phyloP scores from a whole-genome alignment of 805 yeast species.

The Saturnispora gosingensis region DNA sequence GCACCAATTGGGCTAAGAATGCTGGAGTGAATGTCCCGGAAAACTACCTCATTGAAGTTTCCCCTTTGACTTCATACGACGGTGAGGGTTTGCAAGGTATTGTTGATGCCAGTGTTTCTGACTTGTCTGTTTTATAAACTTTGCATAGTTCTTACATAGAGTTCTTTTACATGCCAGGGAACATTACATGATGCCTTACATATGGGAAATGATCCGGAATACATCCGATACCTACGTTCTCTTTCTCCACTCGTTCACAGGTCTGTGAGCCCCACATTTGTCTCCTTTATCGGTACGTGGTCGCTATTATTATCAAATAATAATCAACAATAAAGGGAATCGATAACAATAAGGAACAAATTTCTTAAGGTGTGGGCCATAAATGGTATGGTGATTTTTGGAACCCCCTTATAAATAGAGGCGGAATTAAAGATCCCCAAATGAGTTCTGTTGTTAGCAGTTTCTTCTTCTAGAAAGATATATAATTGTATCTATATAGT shows the following conservation, averaged over 20 bases:
- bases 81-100: constrained; percentile 60
- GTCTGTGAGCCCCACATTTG: neutral
- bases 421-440: neutral
- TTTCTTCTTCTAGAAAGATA: neutral
- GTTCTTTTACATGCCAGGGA: no score
- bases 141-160: neutral
- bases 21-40: constrained; percentile 56
- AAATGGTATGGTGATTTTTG: neutral
- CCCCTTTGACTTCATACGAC: constrained; percentile 61
- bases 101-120: constrained; percentile 33
- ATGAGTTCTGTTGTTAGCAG: neutral
- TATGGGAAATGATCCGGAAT: neutral
- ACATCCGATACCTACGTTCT: neutral
- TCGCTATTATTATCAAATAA: neutral
- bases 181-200: neutral
- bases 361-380: neutral
- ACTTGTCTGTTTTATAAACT: constrained; percentile 15
- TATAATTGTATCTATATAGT: neutral
- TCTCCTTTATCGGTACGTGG: neutral
- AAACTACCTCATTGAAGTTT: constrained; percentile 54
- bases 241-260: neutral
- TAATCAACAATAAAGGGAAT: neutral
- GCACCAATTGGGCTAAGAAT: constrained; percentile 61
- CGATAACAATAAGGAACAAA: neutral
- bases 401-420: neutral